Percentiles rank a stretch among this genome's conserved stretches.
Conservation (phyloP, 2,329 filamentous ascomycete species). For the Ustilaginoidea virens region DNA sequence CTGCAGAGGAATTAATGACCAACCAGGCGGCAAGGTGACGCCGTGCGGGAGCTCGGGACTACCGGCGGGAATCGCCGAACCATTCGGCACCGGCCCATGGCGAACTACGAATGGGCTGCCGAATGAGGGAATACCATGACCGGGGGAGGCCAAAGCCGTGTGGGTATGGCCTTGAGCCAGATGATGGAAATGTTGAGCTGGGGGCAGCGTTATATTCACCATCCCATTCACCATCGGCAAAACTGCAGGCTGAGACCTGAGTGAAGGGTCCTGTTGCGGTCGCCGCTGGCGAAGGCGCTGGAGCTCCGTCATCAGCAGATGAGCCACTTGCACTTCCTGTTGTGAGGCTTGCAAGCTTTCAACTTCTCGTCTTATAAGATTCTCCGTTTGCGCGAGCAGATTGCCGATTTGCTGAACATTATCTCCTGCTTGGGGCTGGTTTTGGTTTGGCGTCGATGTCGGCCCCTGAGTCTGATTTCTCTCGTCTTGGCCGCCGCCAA, state of each 20-base stretch:
- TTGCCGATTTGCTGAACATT: conserved; percentile 32
- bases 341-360: conserved; percentile 45
- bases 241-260: too few relatives aligned
- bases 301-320: conserved; percentile 51
- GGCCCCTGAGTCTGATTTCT: conserved; percentile 10
- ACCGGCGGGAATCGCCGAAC: conserved; percentile 39
- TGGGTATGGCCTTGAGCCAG: too few relatives aligned
- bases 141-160: too few relatives aligned
- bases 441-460: conserved; percentile 7
- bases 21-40: conserved; percentile 47
- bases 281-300: conserved; percentile 43
- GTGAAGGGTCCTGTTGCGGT: conserved; percentile 19
- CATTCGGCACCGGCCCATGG: conserved; percentile 29
- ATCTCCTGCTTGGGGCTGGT: conserved; percentile 11
- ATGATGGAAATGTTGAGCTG: conserved; percentile 7
- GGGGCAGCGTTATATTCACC: conserved; percentile 5
- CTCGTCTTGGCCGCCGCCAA: conserved; percentile 29
- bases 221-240: too few relatives aligned
- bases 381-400: conserved; percentile 51
- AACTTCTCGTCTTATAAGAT: conserved; percentile 53
- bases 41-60: conserved; percentile 47
- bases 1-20: conserved; percentile 48
- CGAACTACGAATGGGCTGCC: conserved; percentile 27
- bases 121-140: conserved; percentile 7
- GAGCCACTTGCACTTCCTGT: conserved; percentile 53